phyloP scores from a whole-genome alignment of 257 asterid species.

The Gentiana dahurica region DNA sequence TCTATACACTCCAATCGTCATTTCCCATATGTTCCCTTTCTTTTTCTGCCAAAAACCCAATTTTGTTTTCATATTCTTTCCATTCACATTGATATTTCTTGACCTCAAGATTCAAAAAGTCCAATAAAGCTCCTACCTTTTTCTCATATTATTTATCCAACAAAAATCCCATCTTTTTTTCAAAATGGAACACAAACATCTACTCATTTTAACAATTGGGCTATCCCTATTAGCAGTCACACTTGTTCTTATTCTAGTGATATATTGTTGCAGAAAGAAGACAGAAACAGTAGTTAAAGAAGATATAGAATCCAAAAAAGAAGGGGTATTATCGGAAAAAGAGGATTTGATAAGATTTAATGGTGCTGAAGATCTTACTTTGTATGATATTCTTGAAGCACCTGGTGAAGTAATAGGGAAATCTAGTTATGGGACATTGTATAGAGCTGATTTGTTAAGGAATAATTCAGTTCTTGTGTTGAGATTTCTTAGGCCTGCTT shows the following conservation, averaged over 20 bases:
- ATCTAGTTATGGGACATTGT: constrained; percentile 73
- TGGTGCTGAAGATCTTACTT: constrained; percentile 60
- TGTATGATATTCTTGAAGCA: constrained; percentile 63
- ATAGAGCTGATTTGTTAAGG: constrained; percentile 52
- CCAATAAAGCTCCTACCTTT: constrained; percentile 32
- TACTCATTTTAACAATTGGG: constrained; percentile 36
- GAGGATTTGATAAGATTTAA: constrained; percentile 60
- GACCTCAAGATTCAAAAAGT: constrained; percentile 4
- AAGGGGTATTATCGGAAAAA: constrained; percentile 12
- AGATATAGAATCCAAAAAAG: constrained; percentile 43
- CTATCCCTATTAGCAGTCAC: constrained; percentile 26
- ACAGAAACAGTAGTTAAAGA: constrained; percentile 15
- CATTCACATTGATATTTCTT: constrained; percentile 18
- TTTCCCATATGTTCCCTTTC: constrained; percentile 4
- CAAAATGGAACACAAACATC: constrained; percentile 45
- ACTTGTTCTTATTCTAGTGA: constrained; percentile 20
- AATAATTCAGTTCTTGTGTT: constrained; percentile 48
- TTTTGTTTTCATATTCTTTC: constrained; percentile 14
- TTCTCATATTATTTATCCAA: constrained; percentile 5
- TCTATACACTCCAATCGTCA: constrained; percentile 5
- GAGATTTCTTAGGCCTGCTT: constrained; percentile 87
- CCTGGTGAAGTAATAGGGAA: constrained; percentile 90
- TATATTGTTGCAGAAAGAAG: constrained; percentile 33
- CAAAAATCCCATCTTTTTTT: constrained; percentile 3
- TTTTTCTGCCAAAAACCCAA: constrained; percentile 7